Percentiles rank a stretch among this genome's conserved stretches.
These are phyloP conservation scores for Agaricus sinodeliciosus DNA, from an alignment of 768 basidiomycete species.

Conservation along the genomic window DNA sequence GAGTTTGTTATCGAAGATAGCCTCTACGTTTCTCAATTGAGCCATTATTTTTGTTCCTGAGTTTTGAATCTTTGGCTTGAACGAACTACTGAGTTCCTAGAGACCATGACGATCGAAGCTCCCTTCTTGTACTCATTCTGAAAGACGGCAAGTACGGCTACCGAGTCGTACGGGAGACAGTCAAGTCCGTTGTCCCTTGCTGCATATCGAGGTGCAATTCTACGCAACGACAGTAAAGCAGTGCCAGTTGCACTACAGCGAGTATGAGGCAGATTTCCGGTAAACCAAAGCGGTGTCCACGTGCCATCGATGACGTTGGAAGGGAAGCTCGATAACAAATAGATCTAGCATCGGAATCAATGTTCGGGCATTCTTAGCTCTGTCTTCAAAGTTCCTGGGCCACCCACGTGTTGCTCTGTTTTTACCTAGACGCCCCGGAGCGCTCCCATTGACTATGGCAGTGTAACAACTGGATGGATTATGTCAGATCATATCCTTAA, in stretches of 20 bases:
- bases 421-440: slow-evolving; percentile 21
- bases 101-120: neutral
- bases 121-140: slow-evolving; percentile 11
- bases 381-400: slow-evolving; percentile 7
- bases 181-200: slow-evolving; percentile 20
- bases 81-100: slow-evolving; percentile 14
- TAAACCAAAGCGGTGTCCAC: slow-evolving; percentile 18
- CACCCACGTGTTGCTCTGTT: slow-evolving; percentile 19
- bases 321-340: slow-evolving; percentile 10
- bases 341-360: slow-evolving; percentile 12
- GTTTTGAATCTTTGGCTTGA: slow-evolving; percentile 13
- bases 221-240: slow-evolving; percentile 19
- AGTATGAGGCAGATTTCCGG: slow-evolving; percentile 15
- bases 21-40: slow-evolving; percentile 60
- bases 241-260: slow-evolving; percentile 23
- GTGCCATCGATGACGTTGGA: slow-evolving; percentile 11
- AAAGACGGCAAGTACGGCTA: neutral
- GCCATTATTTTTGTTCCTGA: slow-evolving; percentile 28
- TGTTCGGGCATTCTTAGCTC: no score
- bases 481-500: slow-evolving; percentile 1
- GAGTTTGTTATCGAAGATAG: slow-evolving; percentile 57
- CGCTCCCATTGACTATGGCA: slow-evolving; percentile 21
- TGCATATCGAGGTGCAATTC: slow-evolving; percentile 18
- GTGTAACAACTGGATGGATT: slow-evolving; percentile 14
- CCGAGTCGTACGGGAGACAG: slow-evolving; percentile 11